Conservation (phyloP, 805 yeast species). For the Saccharomycopsis schoenii region DNA sequence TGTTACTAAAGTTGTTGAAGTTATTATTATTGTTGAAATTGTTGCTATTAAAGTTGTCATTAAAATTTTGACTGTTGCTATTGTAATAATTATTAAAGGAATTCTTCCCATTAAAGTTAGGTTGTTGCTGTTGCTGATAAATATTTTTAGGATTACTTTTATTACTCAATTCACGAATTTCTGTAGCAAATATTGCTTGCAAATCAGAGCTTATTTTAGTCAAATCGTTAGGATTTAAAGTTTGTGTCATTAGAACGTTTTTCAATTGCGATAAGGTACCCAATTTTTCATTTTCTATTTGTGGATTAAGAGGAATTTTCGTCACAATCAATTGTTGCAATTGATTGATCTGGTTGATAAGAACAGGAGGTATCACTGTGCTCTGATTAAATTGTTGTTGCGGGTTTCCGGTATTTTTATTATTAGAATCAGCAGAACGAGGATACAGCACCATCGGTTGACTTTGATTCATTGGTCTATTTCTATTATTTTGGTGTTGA, state of each 20-base stretch:
- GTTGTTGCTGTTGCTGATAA: not conserved
- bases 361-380: not conserved
- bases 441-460: not conserved
- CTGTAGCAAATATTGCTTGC: conserved; percentile 30
- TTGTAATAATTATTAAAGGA: not conserved
- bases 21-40: not conserved
- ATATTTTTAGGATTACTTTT: not conserved
- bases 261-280: conserved; percentile 11
- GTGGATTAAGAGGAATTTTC: conserved; percentile 13
- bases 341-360: not conserved
- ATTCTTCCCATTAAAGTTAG: not conserved
- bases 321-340: conserved; percentile 20
- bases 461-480: conserved; percentile 23
- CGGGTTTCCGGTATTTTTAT: not conserved
- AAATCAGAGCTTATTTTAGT: conserved; percentile 31
- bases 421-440: not conserved
- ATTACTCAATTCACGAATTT: conserved; percentile 12
- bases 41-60: not conserved
- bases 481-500: conserved; percentile 26
- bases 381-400: not conserved
- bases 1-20: not conserved
- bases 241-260: conserved; percentile 22
- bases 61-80: not conserved
- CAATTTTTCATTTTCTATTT: conserved; percentile 8
- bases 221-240: conserved; percentile 29